A percentile compares a stretch with the other conserved stretches of the same genome.
phyloP scores from a whole-genome alignment of 139 green algal genomes.

The Micromonas commoda region DNA sequence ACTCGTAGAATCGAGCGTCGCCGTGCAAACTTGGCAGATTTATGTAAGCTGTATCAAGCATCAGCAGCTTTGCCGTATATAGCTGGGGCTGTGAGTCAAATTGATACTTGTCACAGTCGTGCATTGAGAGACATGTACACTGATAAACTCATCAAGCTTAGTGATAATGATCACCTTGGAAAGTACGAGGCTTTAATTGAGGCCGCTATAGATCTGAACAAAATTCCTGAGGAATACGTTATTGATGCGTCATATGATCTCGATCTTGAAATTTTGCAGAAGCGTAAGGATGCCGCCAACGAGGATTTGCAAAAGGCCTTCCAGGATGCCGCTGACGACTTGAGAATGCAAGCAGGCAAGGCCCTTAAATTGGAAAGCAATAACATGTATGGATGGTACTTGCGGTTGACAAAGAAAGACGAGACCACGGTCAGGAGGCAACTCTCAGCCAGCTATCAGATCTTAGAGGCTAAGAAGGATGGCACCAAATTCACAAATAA shows the following conservation, averaged over 20 bases:
- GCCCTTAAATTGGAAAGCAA: conserved; percentile 32
- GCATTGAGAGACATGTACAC: conserved; percentile 44
- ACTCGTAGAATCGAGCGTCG: conserved; percentile 70
- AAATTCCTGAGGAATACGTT: conserved; percentile 89
- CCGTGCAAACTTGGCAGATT: conserved; percentile 63
- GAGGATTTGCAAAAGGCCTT: conserved; percentile 12
- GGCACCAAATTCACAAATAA: conserved; percentile 90
- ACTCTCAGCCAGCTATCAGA: conserved; percentile 62
- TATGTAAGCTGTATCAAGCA: conserved; percentile 90
- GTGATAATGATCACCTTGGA: conserved; percentile 69
- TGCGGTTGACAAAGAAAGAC: conserved; percentile 92
- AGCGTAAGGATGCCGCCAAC: conserved; percentile 4
- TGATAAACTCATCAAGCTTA: conserved; percentile 49
- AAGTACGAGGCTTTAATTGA: conserved; percentile 96
- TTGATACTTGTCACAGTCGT: too few species aligned
- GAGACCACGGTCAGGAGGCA: conserved; percentile 75
- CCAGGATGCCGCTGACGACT: conserved; percentile 23
- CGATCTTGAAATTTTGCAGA: not conserved
- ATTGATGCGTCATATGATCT: conserved; percentile 73
- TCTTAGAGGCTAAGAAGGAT: conserved; percentile 87
- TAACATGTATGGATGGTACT: conserved; percentile 46
- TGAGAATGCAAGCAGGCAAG: conserved; percentile 24
- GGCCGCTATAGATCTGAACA: conserved; percentile 82
- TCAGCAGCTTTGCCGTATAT: conserved; percentile 57
- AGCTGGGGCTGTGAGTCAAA: conserved; percentile 54